Base-by-base conservation (phyloP, 805 yeast species). In the Sugiyamaella smithiae region DNA sequence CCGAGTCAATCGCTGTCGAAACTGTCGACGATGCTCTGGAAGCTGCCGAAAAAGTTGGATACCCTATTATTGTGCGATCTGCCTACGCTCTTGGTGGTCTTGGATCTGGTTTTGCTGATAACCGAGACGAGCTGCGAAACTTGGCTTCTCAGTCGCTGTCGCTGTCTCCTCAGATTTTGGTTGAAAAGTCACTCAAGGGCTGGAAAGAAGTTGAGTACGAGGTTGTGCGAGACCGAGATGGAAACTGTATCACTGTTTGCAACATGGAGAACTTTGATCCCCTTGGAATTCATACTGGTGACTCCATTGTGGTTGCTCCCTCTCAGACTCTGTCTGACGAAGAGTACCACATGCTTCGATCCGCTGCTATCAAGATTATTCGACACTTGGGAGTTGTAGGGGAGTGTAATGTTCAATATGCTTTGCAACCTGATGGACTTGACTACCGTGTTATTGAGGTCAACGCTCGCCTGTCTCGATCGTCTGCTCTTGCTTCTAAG, bases 211-310 rank as follows among this genome's bases (percentile, higher is more conserved):
- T 91, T 55, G 99, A 91, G 72, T 91, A 91, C 69, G 99, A 91
- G 75, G 99, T 91, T 57, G 98, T 91, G 49, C 85, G 99, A 67
- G 99, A 91, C 74, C 80, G 93, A 56, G 93, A 85, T 49, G 97
- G 85, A 58, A 91, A 91, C 79, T 91, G 99, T 78, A 91, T 91
- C 67, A 91, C 99, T 38, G 99, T 91, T 46, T 91, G 99, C 78
- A 91, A 91, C 72, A 91, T 91, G 99, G 99, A 91, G 74, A 91
- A 91, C 75, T 91, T 91, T 61, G 99, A 91, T 71, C 99, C 99
- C 38, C 80, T 91, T 60, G 99, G 99, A 60, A 85, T 91, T 62
- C 99, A 91, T 73, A 91, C 99, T 49, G 99, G 99, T 74, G 99
- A 91, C 69, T 93, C 99, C 36, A 93, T 91, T 62, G 99, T 91